Evolutionary conservation across 352 stramenopile species (phyloP).

Genomic region (Phytophthora meadii): DNA sequence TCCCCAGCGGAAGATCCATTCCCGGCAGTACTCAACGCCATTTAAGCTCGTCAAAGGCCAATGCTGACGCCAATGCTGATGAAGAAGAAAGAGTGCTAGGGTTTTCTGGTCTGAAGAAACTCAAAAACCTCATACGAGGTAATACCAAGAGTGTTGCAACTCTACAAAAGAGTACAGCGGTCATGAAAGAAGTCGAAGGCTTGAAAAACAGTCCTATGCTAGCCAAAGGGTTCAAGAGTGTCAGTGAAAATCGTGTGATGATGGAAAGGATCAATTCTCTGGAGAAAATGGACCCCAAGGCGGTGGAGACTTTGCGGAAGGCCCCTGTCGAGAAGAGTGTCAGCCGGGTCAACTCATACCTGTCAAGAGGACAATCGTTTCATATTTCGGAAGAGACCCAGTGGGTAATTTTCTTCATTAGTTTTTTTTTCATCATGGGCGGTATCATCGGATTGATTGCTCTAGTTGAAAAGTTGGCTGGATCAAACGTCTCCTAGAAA

Average conservation of each 20-base stretch:
- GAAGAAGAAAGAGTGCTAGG: too few relatives aligned
- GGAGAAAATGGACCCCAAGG: background rate
- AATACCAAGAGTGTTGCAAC: background rate
- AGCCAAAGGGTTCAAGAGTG: background rate
- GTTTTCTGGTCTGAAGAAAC: too few relatives aligned
- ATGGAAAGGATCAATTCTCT: background rate
- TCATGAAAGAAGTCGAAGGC: background rate
- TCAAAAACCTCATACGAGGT: background rate
- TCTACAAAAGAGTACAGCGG: background rate
- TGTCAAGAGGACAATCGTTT: background rate
- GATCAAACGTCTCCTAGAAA: too few relatives aligned
- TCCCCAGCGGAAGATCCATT: too few relatives aligned
- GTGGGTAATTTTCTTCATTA: background rate
- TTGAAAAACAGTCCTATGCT: constrained; percentile 2
- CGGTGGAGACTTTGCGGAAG: background rate
- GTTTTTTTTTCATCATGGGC: too few relatives aligned
- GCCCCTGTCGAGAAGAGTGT: background rate
- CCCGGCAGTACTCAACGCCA: too few relatives aligned
- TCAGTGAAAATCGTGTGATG: background rate
- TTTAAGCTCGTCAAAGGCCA: too few relatives aligned
- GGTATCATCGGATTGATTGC: too few relatives aligned
- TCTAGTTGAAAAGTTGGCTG: too few relatives aligned
- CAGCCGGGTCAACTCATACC: background rate
- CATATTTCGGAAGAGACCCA: background rate
- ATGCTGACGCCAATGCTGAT: too few relatives aligned